Percentiles rank a stretch among this genome's conserved stretches.
These are phyloP conservation scores for Ganoderma resinaceum DNA, from an alignment of 1,284 basidiomycete genomes.

Conservation along the genomic window DNA sequence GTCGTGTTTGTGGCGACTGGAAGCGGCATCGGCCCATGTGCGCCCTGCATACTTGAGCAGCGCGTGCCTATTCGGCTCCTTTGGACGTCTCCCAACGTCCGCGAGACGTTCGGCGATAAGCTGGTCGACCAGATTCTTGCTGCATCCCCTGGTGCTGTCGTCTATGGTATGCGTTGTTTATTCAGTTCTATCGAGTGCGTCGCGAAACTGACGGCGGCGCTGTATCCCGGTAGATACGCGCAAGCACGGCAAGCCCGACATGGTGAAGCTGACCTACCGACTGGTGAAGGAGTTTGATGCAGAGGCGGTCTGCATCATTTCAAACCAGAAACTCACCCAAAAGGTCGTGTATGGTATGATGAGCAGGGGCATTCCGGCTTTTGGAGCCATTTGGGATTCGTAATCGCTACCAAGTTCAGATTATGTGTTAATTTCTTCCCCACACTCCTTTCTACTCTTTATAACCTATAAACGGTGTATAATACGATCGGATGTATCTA, in stretches of 20 bases:
- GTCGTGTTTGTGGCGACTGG: conserved; percentile 68
- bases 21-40: conserved; percentile 68
- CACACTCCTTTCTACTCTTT: background rate
- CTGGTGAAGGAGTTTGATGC: conserved; percentile 66
- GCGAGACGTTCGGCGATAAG: conserved; percentile 64
- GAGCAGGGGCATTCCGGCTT: conserved; percentile 65
- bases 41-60: conserved; percentile 59
- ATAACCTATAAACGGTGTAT: background rate
- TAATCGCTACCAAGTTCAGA: conserved; percentile 24
- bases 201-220: conserved; percentile 7
- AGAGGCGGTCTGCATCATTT: conserved; percentile 67
- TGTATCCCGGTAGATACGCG: conserved; percentile 52
- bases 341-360: conserved; percentile 69
- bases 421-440: background rate
- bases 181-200: conserved; percentile 19
- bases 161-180: conserved; percentile 52
- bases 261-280: conserved; percentile 64
- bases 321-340: conserved; percentile 65
- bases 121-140: conserved; percentile 62
- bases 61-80: conserved; percentile 60
- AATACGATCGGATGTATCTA: conserved; percentile 3
- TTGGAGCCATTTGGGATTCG: conserved; percentile 66
- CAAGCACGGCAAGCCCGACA: conserved; percentile 65
- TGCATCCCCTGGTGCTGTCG: conserved; percentile 59
- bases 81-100: conserved; percentile 66